Percentiles rank a stretch among this genome's conserved stretches.
Evolutionary conservation across 1,284 basidiomycete species (phyloP).

Genomic region (Xerocomus subilludens): DNA sequence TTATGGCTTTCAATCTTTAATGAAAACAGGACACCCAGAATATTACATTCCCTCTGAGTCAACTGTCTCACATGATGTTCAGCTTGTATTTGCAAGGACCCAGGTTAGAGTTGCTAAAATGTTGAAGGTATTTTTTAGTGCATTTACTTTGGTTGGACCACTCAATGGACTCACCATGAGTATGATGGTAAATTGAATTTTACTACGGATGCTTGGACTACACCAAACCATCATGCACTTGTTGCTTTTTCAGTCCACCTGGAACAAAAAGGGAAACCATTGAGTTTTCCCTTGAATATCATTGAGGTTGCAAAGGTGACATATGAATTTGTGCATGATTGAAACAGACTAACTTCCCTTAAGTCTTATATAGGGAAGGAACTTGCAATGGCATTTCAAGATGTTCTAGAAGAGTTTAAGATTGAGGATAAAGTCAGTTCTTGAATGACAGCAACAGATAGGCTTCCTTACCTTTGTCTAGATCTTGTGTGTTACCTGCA

Average conservation of each 20-base stretch:
- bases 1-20: not conserved
- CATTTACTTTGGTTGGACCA: not conserved
- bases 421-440: constrained; percentile 14
- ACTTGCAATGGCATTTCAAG: not conserved
- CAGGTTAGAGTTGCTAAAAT: too few relatives aligned
- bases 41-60: constrained; percentile 1
- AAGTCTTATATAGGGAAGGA: not conserved
- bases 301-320: too few relatives aligned
- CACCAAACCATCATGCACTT: constrained; percentile 29
- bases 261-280: not conserved
- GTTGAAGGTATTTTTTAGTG: too few relatives aligned
- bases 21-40: constrained; percentile 21
- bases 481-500: constrained; percentile 17
- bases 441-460: not conserved
- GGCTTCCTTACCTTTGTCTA: not conserved
- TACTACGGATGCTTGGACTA: constrained; percentile 32
- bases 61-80: too few relatives aligned
- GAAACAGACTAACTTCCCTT: too few relatives aligned
- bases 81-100: too few relatives aligned
- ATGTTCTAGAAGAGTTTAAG: constrained; percentile 11
- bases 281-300: not conserved
- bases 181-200: constrained; percentile 29
- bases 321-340: too few relatives aligned
- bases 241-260: constrained; percentile 22
- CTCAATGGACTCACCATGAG: constrained; percentile 8